Base-by-base conservation (phyloP, 305 asterid species). In the Fraxinus angustifolia region DNA sequence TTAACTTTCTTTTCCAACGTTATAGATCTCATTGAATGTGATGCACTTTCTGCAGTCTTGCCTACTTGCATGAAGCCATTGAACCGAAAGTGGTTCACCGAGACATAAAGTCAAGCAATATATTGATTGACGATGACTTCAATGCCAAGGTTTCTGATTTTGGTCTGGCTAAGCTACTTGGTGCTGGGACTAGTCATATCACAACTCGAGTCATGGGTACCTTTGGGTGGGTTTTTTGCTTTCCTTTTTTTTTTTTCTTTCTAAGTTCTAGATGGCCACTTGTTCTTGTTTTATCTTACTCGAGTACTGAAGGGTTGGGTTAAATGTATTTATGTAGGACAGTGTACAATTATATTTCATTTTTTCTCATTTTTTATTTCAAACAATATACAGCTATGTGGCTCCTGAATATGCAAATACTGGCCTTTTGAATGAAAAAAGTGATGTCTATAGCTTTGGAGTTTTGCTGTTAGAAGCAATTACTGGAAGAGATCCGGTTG, bases 161-260 rank as follows among this genome's bases (percentile, higher is more conserved):
- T 80, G 98, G 98, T 73, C 82, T 95, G 82, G 98, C 98, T 80
- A 93, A 95, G 90, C 88, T 95, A 81, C 98, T 95, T 36, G 98
- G 97, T 80, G 94, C 97, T n/a, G 98, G 98, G 71, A 90, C 93
- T 86, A 95, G 97, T 80, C 95, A 95, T 87, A 93, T 95, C 71
- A 92, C 98, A n/a, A 94, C 98, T 71, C 91, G 98, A 45, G 98
- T 94, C 85, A 94, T 94, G 98, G 98, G 98, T 34, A 94, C 98
- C 82, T 94, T 94, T 31, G 98, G 98, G 98, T 95, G 75, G 87
- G 97, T 88, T 76, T 67, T 53, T 23, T 40, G 75, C 62, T 77
- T 28, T 76, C 70, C n/a, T 23, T 23, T 23, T 23, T 23, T 23
- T 70, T 62, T 11, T 48, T 21, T 79, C 53, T 45, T 45, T 45